A percentile compares a stretch with the other conserved stretches of the same genome.
These are phyloP conservation scores for Volvariella surrecta DNA, from an alignment of 1,284 basidiomycete genomes.

Conservation along the genomic window DNA sequence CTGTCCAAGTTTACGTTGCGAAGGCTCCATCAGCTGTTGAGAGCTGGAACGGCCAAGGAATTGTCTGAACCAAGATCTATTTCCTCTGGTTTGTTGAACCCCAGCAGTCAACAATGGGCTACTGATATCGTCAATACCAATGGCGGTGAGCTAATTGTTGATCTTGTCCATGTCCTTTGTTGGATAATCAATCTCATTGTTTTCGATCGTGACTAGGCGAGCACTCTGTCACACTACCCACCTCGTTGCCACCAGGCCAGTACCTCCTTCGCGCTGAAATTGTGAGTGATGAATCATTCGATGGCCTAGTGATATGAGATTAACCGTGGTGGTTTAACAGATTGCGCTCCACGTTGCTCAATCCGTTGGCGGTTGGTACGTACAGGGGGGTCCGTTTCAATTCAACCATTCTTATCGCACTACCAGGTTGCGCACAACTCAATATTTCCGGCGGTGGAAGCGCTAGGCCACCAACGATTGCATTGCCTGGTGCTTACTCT, in stretches of 20 bases:
- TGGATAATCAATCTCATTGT: neutral
- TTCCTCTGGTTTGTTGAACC: slow-evolving; percentile 34
- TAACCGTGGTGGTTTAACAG: no score
- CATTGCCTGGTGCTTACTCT: slow-evolving; percentile 37
- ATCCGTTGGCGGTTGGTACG: slow-evolving; percentile 36
- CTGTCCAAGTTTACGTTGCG: slow-evolving; percentile 42
- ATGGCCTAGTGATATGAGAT: neutral
- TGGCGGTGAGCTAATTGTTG: no score
- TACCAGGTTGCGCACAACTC: slow-evolving; percentile 30
- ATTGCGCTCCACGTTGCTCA: slow-evolving; percentile 38
- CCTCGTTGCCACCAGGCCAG: slow-evolving; percentile 37
- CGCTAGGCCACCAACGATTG: slow-evolving; percentile 35
- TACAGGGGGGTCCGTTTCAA: slow-evolving; percentile 29
- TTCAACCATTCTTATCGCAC: neutral
- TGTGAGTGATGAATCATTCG: slow-evolving; percentile 18
- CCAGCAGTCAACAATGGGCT: slow-evolving; percentile 31
- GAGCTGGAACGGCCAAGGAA: slow-evolving; percentile 35
- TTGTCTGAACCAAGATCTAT: slow-evolving; percentile 49
- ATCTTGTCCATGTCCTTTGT: neutral
- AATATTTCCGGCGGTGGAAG: slow-evolving; percentile 34
- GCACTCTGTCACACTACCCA: slow-evolving; percentile 35
- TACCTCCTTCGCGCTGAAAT: slow-evolving; percentile 43
- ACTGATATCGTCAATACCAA: slow-evolving; percentile 40
- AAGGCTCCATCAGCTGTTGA: slow-evolving; percentile 38
- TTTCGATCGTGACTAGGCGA: slow-evolving; percentile 21